Evolutionary conservation across 768 basidiomycete genomes (phyloP).

Genomic region (Tubosaeta sp.): DNA sequence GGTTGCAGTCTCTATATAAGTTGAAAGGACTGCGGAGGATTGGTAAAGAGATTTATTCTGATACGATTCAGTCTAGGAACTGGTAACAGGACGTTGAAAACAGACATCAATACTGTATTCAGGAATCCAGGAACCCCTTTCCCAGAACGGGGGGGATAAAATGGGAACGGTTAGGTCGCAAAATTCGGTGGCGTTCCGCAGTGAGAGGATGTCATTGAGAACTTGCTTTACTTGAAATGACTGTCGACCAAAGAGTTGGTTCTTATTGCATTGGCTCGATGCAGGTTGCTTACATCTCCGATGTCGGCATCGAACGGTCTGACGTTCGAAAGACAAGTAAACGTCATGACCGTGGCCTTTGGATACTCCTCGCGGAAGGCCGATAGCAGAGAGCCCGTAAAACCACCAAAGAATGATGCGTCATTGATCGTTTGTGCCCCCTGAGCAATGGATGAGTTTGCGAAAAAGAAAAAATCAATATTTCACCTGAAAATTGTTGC

Average conservation of each 20-base stretch:
- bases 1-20: constrained; percentile 56
- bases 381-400: constrained; percentile 54
- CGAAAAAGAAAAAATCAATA: neutral
- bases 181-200: constrained; percentile 47
- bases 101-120: constrained; percentile 14
- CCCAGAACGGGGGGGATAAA: constrained; percentile 43
- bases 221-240: constrained; percentile 36
- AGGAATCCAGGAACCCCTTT: constrained; percentile 26
- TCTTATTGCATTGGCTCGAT: neutral
- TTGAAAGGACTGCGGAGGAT: constrained; percentile 53
- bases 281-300: constrained; percentile 41
- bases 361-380: constrained; percentile 64
- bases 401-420: constrained; percentile 59
- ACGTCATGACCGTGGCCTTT: constrained; percentile 55
- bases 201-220: constrained; percentile 61
- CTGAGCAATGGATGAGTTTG: constrained; percentile 31
- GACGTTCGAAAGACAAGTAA: constrained; percentile 53
- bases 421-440: constrained; percentile 69
- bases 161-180: constrained; percentile 51
- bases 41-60: constrained; percentile 41
- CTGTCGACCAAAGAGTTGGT: constrained; percentile 23
- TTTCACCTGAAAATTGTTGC: constrained; percentile 65
- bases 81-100: constrained; percentile 5
- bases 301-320: constrained; percentile 30
- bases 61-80: constrained; percentile 5